These are phyloP conservation scores for Tillandsia leiboldiana DNA, from an alignment of 176 grass and related monocot genomes.

Conservation along the genomic window DNA sequence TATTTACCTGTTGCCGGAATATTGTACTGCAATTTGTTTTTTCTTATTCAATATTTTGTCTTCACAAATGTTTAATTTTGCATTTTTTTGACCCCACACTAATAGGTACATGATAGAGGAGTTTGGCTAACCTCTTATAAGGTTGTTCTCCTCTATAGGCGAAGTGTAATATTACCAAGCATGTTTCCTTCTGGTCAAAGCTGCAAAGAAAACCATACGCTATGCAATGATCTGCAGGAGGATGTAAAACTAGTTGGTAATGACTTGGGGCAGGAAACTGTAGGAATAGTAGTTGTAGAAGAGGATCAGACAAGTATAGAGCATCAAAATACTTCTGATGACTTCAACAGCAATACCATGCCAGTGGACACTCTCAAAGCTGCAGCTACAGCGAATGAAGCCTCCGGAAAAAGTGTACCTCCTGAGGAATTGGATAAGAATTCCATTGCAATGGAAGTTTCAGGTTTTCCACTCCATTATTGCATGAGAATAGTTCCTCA, in stretches of 20 bases:
- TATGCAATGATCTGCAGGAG: constrained; percentile 21
- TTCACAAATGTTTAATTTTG: too few species aligned
- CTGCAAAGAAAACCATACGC: constrained; percentile 17
- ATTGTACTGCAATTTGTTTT: too few species aligned
- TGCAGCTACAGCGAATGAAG: constrained; percentile 25
- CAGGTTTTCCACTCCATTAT: constrained; percentile 53
- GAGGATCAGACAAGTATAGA: constrained; percentile 16
- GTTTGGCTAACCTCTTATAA: constrained; percentile 74
- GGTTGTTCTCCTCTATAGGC: constrained; percentile 69
- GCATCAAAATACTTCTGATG: not conserved
- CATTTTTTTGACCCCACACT: not conserved
- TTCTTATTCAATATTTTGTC: too few species aligned
- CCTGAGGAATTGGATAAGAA: constrained; percentile 19
- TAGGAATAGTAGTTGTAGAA: constrained; percentile 15
- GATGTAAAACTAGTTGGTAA: constrained; percentile 24
- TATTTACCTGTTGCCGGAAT: too few species aligned
- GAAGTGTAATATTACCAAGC: constrained; percentile 51
- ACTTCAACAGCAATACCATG: constrained; percentile 6
- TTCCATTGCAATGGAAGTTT: constrained; percentile 38
- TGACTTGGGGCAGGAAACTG: constrained; percentile 19
- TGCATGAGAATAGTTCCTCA: constrained; percentile 96
- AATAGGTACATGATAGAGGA: constrained; percentile 75
- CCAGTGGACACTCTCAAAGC: constrained; percentile 7
- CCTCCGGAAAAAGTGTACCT: constrained; percentile 1
- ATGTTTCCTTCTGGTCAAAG: constrained; percentile 93